Evolutionary conservation across 345 rosid genomes (phyloP), one percentile per base, ranked within the genome.

Genomic region (Euphorbia pulcherrima): DNA sequence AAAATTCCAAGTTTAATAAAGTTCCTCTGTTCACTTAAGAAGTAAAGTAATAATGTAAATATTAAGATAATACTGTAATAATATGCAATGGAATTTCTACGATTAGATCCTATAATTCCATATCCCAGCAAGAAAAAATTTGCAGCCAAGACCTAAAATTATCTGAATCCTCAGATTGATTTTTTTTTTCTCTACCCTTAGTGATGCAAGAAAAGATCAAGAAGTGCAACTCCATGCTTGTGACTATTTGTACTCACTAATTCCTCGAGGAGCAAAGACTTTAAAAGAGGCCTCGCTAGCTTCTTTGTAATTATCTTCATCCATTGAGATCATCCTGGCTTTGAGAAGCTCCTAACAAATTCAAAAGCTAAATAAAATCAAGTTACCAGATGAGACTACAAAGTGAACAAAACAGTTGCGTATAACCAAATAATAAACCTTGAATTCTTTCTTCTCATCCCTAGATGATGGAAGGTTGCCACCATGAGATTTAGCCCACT

Each of bases 251-350:
- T 64, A 86, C 94, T 91, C 82, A 94, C 99, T 85, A 56, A 91
- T 88, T 84, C 96, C 99, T 74, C 69, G 86, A 76, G 95, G 84
- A 72, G 92, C 85, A 82, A 86, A 94, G 61, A 94, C 92, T 81
- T 94, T 91, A 69, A 91, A 89, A 75, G 97, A 83, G 59, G 97
- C 88, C 63, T 91, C 96, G 7, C 81, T 77, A 68, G 97, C 97
- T 89, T 94, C 99, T 82, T 77, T 85, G 81, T 89, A 91, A 81
- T 94, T 94, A 72, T 94, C 99, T 73, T 94, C 99, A 50, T 94
- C 97, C 23, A 71, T 24, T 53, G 89, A 68, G 75, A 77, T 67
- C 96, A 82, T 89, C 85, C 78, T 77, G 74, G 87, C 78, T 75
- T 86, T 94, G 54, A 94, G 80, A 81, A 86, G 85, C 71, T 89